Conservation (phyloP, 257 asterid genomes). For the Gentiana dahurica region DNA sequence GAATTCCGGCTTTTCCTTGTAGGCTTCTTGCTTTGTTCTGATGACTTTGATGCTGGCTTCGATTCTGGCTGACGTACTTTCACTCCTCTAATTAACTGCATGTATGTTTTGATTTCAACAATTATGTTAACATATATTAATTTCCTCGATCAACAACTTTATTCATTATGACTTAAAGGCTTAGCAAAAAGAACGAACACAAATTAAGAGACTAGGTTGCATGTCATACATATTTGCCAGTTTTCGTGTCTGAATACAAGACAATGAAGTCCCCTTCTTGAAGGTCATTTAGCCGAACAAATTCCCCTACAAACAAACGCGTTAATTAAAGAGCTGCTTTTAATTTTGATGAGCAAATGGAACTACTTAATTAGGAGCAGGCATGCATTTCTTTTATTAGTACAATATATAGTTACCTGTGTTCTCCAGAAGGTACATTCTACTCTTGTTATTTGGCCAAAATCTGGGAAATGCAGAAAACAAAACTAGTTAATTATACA, state of each 20-base stretch:
- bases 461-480: conserved; percentile 8
- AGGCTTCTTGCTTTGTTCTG: conserved; percentile 61
- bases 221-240: conserved; percentile 69
- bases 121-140: background rate
- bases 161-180: too few species aligned
- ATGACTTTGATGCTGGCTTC: conserved; percentile 1
- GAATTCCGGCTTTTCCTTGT: conserved; percentile 48
- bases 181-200: background rate
- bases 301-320: conserved; percentile 20
- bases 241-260: conserved; percentile 29
- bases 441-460: conserved; percentile 84
- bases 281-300: conserved; percentile 31
- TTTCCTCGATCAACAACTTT: too few species aligned
- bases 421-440: conserved; percentile 93
- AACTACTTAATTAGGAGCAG: too few species aligned
- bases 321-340: too few species aligned
- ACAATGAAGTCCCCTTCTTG: conserved; percentile 42
- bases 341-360: too few species aligned
- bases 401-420: conserved; percentile 30
- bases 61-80: conserved; percentile 59
- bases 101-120: background rate
- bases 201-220: too few species aligned
- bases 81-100: conserved; percentile 81
- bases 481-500: too few species aligned
- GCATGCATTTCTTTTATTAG: too few species aligned